A percentile compares a stretch with the other conserved stretches of the same genome.
Conservation (phyloP, 2,329 filamentous ascomycete species). For the Alternaria brassicicola region DNA sequence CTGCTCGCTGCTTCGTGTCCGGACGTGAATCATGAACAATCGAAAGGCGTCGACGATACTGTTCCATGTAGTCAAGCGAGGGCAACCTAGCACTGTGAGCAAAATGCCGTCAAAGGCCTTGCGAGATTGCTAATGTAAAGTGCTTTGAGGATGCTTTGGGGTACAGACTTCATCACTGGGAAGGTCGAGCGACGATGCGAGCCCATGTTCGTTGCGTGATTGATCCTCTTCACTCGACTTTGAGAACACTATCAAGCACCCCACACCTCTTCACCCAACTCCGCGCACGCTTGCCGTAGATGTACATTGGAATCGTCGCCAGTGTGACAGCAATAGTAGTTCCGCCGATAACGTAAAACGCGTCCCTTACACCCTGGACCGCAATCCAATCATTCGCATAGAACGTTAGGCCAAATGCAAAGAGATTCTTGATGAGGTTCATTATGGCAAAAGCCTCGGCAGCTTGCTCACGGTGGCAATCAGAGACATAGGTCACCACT, state of each 20-base stretch:
- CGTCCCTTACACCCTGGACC: slow-evolving; percentile 25
- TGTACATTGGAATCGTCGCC: slow-evolving; percentile 33
- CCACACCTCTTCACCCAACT: slow-evolving; percentile 43
- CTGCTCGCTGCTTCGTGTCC: background rate
- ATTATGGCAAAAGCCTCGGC: slow-evolving; percentile 36
- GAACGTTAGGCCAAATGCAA: slow-evolving; percentile 32
- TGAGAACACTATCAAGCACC: slow-evolving; percentile 27
- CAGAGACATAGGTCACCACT: slow-evolving; percentile 31
- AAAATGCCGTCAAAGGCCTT: background rate
- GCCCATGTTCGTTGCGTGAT: background rate
- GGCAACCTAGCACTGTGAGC: background rate
- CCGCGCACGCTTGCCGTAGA: slow-evolving; percentile 32
- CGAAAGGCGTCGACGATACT: background rate
- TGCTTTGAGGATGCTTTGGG: background rate
- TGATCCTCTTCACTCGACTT: background rate
- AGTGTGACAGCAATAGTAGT: slow-evolving; percentile 29
- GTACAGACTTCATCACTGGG: background rate
- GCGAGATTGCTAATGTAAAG: background rate
- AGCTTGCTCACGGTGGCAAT: slow-evolving; percentile 33
- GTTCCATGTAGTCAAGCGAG: background rate
- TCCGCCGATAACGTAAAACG: slow-evolving; percentile 31
- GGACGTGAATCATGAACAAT: background rate
- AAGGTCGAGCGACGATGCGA: background rate
- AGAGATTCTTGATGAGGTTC: slow-evolving; percentile 38
- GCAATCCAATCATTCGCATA: slow-evolving; percentile 34